Evolutionary conservation across 1,284 basidiomycete genomes (phyloP).

Genomic region (Anthracocystis walkeri): DNA sequence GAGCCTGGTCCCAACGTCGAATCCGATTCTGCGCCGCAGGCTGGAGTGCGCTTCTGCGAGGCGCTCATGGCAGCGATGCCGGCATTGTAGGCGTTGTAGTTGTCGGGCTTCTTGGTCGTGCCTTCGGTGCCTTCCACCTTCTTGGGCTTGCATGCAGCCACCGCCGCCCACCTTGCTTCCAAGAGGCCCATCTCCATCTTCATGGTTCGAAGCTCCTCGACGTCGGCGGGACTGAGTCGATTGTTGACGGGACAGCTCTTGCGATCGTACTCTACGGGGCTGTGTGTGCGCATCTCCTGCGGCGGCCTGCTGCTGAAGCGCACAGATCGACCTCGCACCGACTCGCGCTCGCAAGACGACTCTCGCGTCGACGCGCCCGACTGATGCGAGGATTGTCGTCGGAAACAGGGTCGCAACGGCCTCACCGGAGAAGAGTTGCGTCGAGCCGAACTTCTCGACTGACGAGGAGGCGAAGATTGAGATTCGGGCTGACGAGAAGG

Average conservation of each 20-base stretch:
- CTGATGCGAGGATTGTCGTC: conserved; percentile 49
- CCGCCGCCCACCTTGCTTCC: conserved; percentile 64
- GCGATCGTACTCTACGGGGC: conserved; percentile 68
- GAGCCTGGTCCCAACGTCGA: conserved; percentile 41
- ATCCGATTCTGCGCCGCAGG: conserved; percentile 45
- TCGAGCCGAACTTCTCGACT: conserved; percentile 34
- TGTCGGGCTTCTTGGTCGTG: conserved; percentile 45
- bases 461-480: conserved; percentile 30
- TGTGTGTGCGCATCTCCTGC: conserved; percentile 64
- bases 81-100: conserved; percentile 52
- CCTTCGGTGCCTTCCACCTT: conserved; percentile 47
- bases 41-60: conserved; percentile 23
- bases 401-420: conserved; percentile 62
- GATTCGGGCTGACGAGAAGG: background rate
- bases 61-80: conserved; percentile 46
- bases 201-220: conserved; percentile 66
- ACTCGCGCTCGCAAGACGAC: conserved; percentile 60
- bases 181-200: conserved; percentile 67
- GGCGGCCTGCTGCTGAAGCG: conserved; percentile 64
- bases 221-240: conserved; percentile 61
- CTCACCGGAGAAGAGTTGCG: conserved; percentile 58
- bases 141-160: conserved; percentile 55
- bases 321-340: conserved; percentile 51
- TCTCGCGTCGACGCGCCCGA: conserved; percentile 40
- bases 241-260: conserved; percentile 65